Percentiles rank a stretch among this genome's conserved stretches.
Conservation (phyloP, 176 grass and related monocot species). For the Cocos nucifera region DNA sequence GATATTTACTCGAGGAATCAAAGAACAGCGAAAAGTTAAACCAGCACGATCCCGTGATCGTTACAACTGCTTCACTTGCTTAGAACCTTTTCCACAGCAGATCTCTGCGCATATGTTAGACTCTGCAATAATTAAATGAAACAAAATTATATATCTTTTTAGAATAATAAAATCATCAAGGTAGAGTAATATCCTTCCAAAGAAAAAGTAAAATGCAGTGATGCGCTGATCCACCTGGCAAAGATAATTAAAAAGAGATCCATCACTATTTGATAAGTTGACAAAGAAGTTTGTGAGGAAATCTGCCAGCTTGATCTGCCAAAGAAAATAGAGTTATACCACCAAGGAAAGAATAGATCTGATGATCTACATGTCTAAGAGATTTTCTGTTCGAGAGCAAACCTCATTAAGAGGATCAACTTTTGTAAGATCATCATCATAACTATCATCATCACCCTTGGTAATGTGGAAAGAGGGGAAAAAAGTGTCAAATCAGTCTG, state of each 20-base stretch:
- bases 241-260: constrained; percentile 59
- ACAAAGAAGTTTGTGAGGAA: constrained; percentile 56
- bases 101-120: constrained; percentile 47
- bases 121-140: constrained; percentile 31
- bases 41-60: no score
- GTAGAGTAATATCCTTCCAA: no score
- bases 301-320: constrained; percentile 69
- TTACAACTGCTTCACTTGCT: constrained; percentile 23
- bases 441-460: constrained; percentile 44
- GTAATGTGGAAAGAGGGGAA: background rate
- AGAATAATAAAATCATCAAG: no score
- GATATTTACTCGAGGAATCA: no score
- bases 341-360: background rate
- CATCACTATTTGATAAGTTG: constrained; percentile 45
- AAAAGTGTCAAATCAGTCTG: background rate
- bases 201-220: background rate
- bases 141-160: background rate
- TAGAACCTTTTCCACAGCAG: constrained; percentile 45
- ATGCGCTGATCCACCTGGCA: constrained; percentile 43
- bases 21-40: no score
- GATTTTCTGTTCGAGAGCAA: constrained; percentile 1
- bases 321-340: background rate
- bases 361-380: constrained; percentile 6
- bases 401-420: constrained; percentile 76
- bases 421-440: constrained; percentile 77